phyloP scores from a whole-genome alignment of 208 protist species.

The Giardia muris region DNA sequence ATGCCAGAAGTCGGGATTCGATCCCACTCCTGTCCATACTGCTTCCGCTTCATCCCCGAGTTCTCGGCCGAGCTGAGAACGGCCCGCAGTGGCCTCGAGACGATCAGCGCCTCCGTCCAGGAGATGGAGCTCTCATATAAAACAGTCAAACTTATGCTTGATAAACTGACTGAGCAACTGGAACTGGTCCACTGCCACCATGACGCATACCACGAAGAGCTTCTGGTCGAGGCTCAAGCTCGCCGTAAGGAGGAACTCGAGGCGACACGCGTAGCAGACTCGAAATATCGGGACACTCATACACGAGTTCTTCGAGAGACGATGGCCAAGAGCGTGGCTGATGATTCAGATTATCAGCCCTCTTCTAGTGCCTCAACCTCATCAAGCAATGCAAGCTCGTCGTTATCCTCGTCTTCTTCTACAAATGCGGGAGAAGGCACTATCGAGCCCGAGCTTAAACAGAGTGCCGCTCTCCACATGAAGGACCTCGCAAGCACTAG shows the following conservation, averaged over 20 bases:
- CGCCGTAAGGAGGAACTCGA: background rate
- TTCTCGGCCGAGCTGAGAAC: background rate
- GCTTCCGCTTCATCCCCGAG: background rate
- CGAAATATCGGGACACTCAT: background rate
- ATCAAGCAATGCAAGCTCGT: background rate
- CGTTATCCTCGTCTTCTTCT: background rate
- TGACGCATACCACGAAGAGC: background rate
- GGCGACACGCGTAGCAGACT: background rate
- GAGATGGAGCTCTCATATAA: background rate
- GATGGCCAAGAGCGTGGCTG: no score
- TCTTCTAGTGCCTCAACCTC: background rate
- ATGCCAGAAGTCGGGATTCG: background rate
- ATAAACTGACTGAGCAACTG: background rate
- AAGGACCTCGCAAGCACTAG: background rate
- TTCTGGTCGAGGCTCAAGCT: background rate
- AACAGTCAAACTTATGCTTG: background rate
- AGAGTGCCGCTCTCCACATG: background rate
- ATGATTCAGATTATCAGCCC: background rate
- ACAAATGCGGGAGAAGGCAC: background rate
- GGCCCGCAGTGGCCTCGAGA: background rate
- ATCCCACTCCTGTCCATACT: background rate
- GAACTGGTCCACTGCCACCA: background rate
- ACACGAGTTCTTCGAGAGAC: background rate
- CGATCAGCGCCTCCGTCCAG: background rate
- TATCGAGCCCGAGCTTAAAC: background rate